Base-by-base conservation (phyloP, 2,329 filamentous ascomycete genomes). In the Penicillium concentricum region DNA sequence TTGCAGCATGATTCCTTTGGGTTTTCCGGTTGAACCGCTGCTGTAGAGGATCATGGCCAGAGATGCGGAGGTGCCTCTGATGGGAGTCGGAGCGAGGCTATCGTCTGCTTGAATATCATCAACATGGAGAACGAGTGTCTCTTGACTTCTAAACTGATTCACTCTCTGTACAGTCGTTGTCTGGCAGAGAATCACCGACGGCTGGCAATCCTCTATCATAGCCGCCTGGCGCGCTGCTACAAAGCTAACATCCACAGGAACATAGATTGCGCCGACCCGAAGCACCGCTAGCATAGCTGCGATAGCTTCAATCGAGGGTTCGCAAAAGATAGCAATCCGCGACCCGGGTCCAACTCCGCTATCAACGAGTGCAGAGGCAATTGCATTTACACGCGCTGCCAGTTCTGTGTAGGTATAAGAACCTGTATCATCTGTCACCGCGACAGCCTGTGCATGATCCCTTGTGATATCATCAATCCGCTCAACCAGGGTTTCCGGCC, bases 201-300 rank as follows among this genome's bases (percentile, higher is more conserved):
- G 51, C 10, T 51, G 16, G n/a, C 30, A 57, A 24, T 49, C 42
- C 2, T 41, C 5, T 10, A 46, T 26, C 4, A 62, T 44, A 0
- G 13, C 6, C 1, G 47, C 18, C 2, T 58, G 48, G 0, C 61
- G 59, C 4, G 39, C 4, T 1, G 47, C 2, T 0, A 43, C 32
- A 5, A 42, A 30, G 7, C 37, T 35, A 3, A 30, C 15, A 32
- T 66, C 64, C 2, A 66, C 32, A 4, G 64, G 64, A 12, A 66
- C 51, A 43, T 62, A 63, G 3, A 63, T 49, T 4, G 59, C 58
- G 0, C 61, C 62, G 3, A 63, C 1, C 5, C 38, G 38, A 12
- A 59, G 12, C 5, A 62, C 57, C 6, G 64, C 62, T 8, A 66
- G 37, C 41, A 66, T 48, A 1, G 55, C 54, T n/a, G 43, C 54